A percentile compares a stretch with the other conserved stretches of the same genome.
Conservation (phyloP, 2,329 filamentous ascomycete species). For the Trichoderma polysporum region DNA sequence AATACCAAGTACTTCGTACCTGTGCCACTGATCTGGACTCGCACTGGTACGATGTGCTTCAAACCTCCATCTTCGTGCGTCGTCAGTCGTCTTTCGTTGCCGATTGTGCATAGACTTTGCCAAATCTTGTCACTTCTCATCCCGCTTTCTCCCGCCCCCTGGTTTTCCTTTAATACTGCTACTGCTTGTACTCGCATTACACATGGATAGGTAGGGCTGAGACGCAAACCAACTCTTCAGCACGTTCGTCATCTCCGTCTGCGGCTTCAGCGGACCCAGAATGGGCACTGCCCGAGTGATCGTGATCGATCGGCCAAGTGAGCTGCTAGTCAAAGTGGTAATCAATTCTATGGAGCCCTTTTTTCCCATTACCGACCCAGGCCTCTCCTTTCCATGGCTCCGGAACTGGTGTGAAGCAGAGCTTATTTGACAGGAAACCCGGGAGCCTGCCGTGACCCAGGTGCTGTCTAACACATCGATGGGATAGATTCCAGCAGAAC, state of each 20-base stretch:
- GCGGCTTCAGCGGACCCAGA: neutral
- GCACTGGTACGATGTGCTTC: constrained; percentile 9
- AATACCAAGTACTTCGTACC: neutral
- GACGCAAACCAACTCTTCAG: neutral
- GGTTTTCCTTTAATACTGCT: no score
- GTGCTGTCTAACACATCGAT: neutral
- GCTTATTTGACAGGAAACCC: neutral
- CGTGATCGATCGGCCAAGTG: neutral
- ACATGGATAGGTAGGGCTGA: constrained; percentile 17
- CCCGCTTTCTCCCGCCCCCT: neutral
- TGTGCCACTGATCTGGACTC: neutral
- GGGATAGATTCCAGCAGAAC: neutral
- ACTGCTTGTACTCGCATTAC: no score
- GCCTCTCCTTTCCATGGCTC: neutral
- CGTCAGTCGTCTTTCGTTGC: constrained; percentile 7
- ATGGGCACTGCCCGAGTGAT: neutral
- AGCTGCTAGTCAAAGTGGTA: neutral
- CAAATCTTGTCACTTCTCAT: constrained; percentile 4
- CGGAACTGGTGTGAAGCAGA: neutral
- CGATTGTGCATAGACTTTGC: neutral
- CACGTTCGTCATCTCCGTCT: neutral
- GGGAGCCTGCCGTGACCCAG: neutral
- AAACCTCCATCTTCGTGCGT: constrained; percentile 12
- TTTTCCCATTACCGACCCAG: neutral
- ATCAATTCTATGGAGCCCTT: neutral